Evolutionary conservation across 2,329 filamentous ascomycete species (phyloP).

Genomic region (Sporothrix mexicana): DNA sequence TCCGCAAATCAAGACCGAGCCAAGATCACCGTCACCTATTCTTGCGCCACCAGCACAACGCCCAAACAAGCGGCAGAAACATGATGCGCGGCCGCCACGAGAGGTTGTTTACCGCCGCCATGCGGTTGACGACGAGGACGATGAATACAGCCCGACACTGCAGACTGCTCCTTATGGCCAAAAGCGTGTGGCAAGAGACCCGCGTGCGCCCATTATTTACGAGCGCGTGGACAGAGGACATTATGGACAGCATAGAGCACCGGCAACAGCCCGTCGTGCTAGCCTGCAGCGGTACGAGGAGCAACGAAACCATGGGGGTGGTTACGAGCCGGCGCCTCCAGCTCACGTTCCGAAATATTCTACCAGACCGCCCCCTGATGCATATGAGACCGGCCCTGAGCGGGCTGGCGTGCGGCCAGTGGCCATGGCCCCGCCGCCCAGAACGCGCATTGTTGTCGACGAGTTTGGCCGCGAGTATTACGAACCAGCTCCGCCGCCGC

Average conservation of each 20-base stretch:
- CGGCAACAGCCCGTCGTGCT: background rate
- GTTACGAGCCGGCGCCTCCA: constrained; percentile 44
- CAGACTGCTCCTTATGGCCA: constrained; percentile 34
- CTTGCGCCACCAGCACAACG: constrained; percentile 58
- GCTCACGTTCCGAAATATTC: constrained; percentile 44
- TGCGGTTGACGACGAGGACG: background rate
- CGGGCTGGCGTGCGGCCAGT: constrained; percentile 58
- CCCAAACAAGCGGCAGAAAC: constrained; percentile 63
- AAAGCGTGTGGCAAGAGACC: constrained; percentile 37
- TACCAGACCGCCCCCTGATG: background rate
- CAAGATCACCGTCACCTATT: constrained; percentile 67
- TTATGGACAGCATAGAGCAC: constrained; percentile 36
- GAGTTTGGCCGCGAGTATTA: constrained; percentile 81
- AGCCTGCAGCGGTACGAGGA: constrained; percentile 35
- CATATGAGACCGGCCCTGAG: constrained; percentile 44
- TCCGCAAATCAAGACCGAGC: constrained; percentile 68
- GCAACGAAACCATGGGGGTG: constrained; percentile 38
- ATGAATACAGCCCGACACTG: constrained; percentile 30
- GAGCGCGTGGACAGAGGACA: constrained; percentile 42
- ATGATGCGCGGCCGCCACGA: constrained; percentile 47
- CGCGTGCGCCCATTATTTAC: constrained; percentile 47
- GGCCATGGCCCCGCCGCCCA: constrained; percentile 52
- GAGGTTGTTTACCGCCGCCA: constrained; percentile 31
- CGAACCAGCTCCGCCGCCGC: constrained; percentile 56
- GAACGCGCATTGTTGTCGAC: constrained; percentile 76